Base-by-base conservation (phyloP, 164 flowering plant genomes). In the Amborella trichopoda region DNA sequence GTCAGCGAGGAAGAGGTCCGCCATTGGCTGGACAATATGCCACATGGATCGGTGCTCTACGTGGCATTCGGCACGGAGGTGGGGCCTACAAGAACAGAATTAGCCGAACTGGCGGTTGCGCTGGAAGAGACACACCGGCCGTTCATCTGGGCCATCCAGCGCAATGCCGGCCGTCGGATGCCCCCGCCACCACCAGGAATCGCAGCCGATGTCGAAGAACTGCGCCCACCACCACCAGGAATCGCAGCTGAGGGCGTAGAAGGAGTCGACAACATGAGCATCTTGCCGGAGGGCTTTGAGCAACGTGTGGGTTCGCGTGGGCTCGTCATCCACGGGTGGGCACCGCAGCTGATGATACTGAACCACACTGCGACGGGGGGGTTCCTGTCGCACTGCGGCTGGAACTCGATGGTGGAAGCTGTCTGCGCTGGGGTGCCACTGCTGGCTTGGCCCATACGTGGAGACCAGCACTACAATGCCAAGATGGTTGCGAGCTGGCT, bases 281-380 rank as follows among this genome's bases (percentile, higher is more conserved):
- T 58, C 41, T 66, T 53, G 17, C 74, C 77, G 0, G 60, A 66
- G 6, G 74, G 63, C 1, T 52, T 78, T 24, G 73, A 57, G 0
- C 28, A 23, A 9, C 54, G 46, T 40, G 73, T 58, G 3, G 72
- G 63, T 17, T 51, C 52, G 1, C 69, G 74, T 25, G 89, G 89
- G 16, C 25, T 81, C 65, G 54, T 72, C 9, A 66, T 81, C 36
- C 50, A 30, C 0, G 93, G 87, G 10, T 83, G 93, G 93, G 87
- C 84, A 1, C 93, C 93, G 17, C 87, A 83, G 50, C 40, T 80
- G 50, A 18, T 68, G 61, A 80, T 80, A 21, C 56, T 83, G 63
- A 75, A 78, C 62, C 93, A 83, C 49, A 68, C 72, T 16, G 73
- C 87, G 0, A 71, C 69, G 5, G 83, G 66, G 0, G 80, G 73